Base-by-base conservation (phyloP, 179 eudicot genomes). In the Sideroxylon spinosum region DNA sequence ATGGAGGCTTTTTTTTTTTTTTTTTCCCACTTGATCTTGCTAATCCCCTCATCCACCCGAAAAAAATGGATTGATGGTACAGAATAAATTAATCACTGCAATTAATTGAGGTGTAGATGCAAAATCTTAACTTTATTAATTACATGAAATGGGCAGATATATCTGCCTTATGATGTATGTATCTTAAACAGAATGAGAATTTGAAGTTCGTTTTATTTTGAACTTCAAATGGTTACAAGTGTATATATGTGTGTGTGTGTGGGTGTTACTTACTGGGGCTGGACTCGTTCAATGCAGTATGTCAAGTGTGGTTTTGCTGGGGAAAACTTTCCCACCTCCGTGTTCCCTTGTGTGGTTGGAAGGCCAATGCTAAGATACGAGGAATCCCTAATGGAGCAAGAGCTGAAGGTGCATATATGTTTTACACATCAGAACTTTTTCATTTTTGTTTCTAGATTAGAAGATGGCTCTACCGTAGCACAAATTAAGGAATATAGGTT, bases 281-380 rank as follows among this genome's bases (percentile, higher is more conserved):
- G 46, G 62, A 44, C 49, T 79, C 49, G 44, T 32, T 37, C 16
- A 50, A 74, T 89, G 91, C 90, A 95, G 99, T 95, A 95, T 91
- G 99, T 95, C 81, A 95, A 95, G 85, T 95, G 99, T 78, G 98
- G 99, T 71, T 95, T 95, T 83, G 98, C 98, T 9, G 98, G 97
- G 63, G 99, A 93, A 86, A 95, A 95, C 79, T 95, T 95, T 73
- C 99, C 99, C 64, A 91, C 97, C 61, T 95, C 99, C 9, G 99
- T 95, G 29, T 95, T 93, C 83, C 99, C 99, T 73, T 95, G 97
- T 74, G 92, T 93, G 77, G 99, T 95, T 37, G 99, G 97, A 66
- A 87, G 92, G 88, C 99, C 98, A 28, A 89, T 93, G 94, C 88
- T 95, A 44, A 89, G 99, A 23, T 95, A 93, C 65, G 98, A 93